These are phyloP conservation scores for Pseudocercospora vitis DNA, from an alignment of 2,329 filamentous ascomycete species.

Conservation along the genomic window DNA sequence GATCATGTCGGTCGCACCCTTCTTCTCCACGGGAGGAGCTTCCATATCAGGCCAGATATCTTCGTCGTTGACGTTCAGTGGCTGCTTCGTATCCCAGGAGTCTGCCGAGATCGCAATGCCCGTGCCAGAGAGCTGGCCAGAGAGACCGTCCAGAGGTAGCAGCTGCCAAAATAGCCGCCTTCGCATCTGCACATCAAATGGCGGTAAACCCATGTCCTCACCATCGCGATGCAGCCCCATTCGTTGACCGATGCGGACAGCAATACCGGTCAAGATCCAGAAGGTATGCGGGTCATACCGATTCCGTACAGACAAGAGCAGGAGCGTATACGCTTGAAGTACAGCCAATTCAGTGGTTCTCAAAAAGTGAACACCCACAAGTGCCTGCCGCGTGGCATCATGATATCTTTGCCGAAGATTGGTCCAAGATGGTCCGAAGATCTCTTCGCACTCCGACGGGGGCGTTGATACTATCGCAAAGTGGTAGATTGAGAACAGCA, in stretches of 20 bases:
- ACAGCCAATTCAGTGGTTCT: conserved; percentile 64
- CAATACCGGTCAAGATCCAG: conserved; percentile 65
- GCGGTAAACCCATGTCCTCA: conserved; percentile 49
- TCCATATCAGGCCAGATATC: conserved; percentile 47
- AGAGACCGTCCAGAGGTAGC: conserved; percentile 55
- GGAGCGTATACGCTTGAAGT: conserved; percentile 67
- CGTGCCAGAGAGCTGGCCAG: conserved; percentile 35
- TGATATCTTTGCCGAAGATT: conserved; percentile 25
- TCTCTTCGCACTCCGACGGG: conserved; percentile 47
- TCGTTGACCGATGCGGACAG: conserved; percentile 60
- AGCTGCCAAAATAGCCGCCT: conserved; percentile 64
- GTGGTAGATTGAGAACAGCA: conserved; percentile 63
- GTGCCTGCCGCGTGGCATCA: conserved; percentile 60
- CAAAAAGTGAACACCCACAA: conserved; percentile 67
- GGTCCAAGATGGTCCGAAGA: conserved; percentile 52
- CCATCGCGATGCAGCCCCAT: conserved; percentile 64
- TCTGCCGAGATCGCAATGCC: conserved; percentile 32
- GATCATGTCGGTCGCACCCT: conserved; percentile 56
- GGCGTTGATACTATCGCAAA: conserved; percentile 54
- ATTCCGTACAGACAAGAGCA: conserved; percentile 49
- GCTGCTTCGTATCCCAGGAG: conserved; percentile 37
- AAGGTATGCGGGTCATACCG: conserved; percentile 53
- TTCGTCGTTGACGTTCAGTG: conserved; percentile 40
- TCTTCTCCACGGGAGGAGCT: conserved; percentile 47
- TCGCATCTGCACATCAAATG: conserved; percentile 60